Base-by-base conservation (phyloP, 139 green algal genomes). In the Nannochloris sp. region DNA sequence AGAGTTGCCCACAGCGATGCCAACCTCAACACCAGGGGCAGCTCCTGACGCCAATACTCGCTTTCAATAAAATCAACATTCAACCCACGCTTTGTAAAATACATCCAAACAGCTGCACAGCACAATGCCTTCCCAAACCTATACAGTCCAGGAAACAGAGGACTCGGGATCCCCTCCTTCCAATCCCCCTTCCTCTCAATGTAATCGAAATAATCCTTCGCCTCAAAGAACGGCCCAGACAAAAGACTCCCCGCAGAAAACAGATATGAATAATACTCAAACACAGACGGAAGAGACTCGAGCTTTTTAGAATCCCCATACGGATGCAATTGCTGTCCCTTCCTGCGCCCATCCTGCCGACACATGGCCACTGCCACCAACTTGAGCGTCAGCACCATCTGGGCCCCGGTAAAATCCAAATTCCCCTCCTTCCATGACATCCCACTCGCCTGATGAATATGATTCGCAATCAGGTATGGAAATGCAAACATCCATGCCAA, bases 321-420 rank as follows among this genome's bases (percentile, higher is more conserved):
- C 26, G 48, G 2, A 20, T 37, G 45, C 49, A 60, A 23, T 43
- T 12, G 28, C 6, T 30, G 9, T 23, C 62, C 16, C 3, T 45
- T 26, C 12, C 36, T n/a, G 5, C 31, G 2, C 16, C 48, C 49
- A 33, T 67, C 66, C 37, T 73, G 59, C 14, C 58, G 58, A 57
- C 49, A 84, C 60, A 65, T 76, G 11, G 82, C 85, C 23, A 86
- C 55, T 10, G 82, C 79, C 17, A 95, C 87, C 13, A 95, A 79
- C 63, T 92, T 92, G 33, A 95, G 66, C 0, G 86, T 85, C 3
- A 91, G 72, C 50, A 95, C 81, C 89, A 95, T 95, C 64, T 87
- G 73, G 3, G 78, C 82, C 1, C 87, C 78, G 14, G 80, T 84
- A 57, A 91, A 91, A 69, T 94, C 87, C 53, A 94, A 69, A 14